Evolutionary conservation across 2,329 filamentous ascomycete genomes (phyloP).

Genomic region (Colletotrichum shisoi): DNA sequence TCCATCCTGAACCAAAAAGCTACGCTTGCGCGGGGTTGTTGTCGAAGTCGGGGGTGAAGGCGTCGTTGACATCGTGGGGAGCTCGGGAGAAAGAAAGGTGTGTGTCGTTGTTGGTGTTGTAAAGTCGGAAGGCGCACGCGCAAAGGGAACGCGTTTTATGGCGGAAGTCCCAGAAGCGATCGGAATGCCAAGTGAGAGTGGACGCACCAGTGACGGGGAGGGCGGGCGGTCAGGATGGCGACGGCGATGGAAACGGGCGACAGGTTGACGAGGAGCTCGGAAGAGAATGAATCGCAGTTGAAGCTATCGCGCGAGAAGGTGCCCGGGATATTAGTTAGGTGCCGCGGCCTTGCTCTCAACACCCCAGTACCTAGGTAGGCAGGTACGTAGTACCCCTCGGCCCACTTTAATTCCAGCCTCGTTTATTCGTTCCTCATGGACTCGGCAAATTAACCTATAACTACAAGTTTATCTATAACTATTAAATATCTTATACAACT

Average conservation of each 20-base stretch:
- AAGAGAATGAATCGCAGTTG: background rate
- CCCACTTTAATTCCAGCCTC: too few relatives aligned
- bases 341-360: background rate
- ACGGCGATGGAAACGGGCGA: background rate
- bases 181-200: background rate
- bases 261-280: background rate
- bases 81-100: background rate
- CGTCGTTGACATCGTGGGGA: conserved; percentile 16
- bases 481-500: too few relatives aligned
- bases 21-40: conserved; percentile 27
- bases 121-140: background rate
- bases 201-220: too few relatives aligned
- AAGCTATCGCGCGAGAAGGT: conserved; percentile 4
- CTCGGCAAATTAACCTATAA: too few relatives aligned
- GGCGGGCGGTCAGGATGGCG: too few relatives aligned
- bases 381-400: too few relatives aligned
- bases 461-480: too few relatives aligned
- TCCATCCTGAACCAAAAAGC: conserved; percentile 15
- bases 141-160: background rate
- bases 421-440: too few relatives aligned
- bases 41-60: conserved; percentile 16
- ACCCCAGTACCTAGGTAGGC: too few relatives aligned
- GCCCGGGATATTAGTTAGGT: background rate
- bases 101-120: too few relatives aligned
- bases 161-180: too few relatives aligned